phyloP scores from a whole-genome alignment of 164 flowering plant genomes.

The Macadamia integrifolia region DNA sequence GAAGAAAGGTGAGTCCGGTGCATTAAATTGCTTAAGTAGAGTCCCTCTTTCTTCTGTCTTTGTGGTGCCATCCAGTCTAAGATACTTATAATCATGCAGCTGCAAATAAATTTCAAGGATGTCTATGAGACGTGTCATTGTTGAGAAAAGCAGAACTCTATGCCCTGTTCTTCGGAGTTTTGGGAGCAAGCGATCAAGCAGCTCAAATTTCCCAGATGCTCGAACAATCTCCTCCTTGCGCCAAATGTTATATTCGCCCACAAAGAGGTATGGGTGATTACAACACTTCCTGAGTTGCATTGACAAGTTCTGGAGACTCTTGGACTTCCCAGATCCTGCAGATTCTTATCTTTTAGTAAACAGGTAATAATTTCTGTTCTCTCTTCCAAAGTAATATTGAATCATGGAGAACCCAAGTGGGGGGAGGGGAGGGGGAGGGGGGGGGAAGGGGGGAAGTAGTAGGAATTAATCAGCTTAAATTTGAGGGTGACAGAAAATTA shows the following conservation, averaged over 20 bases:
- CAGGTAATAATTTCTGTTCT: neutral
- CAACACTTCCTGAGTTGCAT: constrained; percentile 99
- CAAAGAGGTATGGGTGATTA: constrained; percentile 94
- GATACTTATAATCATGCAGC: constrained; percentile 58
- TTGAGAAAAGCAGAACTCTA: constrained; percentile 89
- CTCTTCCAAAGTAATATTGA: neutral
- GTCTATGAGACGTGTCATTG: constrained; percentile 89
- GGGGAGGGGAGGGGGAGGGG: neutral
- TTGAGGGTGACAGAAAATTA: too few relatives aligned
- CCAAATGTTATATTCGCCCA: constrained; percentile 67
- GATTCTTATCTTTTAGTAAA: neutral
- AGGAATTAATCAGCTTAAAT: neutral
- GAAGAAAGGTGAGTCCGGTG: constrained; percentile 82
- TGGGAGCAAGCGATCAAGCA: constrained; percentile 96
- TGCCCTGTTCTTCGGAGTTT: constrained; percentile 84
- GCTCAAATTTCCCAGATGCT: constrained; percentile 97
- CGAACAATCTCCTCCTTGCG: constrained; percentile 71
- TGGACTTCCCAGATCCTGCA: constrained; percentile 86
- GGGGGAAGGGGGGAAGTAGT: neutral
- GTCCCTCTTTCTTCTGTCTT: constrained; percentile 88
- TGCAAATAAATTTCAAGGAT: constrained; percentile 77
- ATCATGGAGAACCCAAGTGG: neutral
- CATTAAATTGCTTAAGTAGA: constrained; percentile 75
- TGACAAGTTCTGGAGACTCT: constrained; percentile 77
- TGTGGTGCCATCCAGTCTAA: constrained; percentile 90